Percentiles rank a stretch among this genome's conserved stretches.
Evolutionary conservation across 441 rosid genomes (phyloP).

Genomic region (Euphorbia schlechtendalii): DNA sequence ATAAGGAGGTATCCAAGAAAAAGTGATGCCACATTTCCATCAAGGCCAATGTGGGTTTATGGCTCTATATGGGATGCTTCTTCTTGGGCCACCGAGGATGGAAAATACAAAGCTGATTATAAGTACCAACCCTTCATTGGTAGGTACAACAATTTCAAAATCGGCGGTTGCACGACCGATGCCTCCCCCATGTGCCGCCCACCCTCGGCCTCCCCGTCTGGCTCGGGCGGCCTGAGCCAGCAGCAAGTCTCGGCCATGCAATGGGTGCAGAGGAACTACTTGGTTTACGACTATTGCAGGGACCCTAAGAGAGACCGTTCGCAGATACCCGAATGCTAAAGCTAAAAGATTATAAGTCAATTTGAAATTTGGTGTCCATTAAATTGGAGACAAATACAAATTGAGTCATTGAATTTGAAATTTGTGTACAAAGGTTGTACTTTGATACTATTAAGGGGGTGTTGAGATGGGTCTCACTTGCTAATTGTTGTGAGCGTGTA

Average conservation of each 20-base stretch:
- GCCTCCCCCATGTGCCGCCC: constrained; percentile 50
- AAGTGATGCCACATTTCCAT: constrained; percentile 67
- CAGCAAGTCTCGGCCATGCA: constrained; percentile 62
- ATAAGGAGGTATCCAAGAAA: constrained; percentile 85
- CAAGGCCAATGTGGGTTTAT: constrained; percentile 90
- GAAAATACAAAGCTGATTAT: constrained; percentile 87
- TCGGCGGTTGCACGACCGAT: constrained; percentile 59
- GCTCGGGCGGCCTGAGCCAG: constrained; percentile 49
- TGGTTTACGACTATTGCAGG: constrained; percentile 71
- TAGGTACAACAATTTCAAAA: constrained; percentile 59
- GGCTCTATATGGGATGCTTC: constrained; percentile 99
- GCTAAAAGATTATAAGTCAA: too few species aligned
- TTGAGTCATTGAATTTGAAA: not conserved
- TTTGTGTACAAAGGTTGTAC: not conserved
- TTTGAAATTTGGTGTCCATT: not conserved
- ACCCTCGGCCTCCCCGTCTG: constrained; percentile 51
- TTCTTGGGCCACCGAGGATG: constrained; percentile 93
- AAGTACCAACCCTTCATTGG: constrained; percentile 81
- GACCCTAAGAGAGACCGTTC: constrained; percentile 72
- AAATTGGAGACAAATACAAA: not conserved
- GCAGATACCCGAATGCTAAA: constrained; percentile 67
- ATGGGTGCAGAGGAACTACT: constrained; percentile 65
- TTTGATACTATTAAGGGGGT: constrained; percentile 8
- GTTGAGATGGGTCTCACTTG: constrained; percentile 44
- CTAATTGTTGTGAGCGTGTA: too few species aligned